These are phyloP conservation scores for Xylaria sp. DNA, from an alignment of 2,329 filamentous ascomycete species.

Conservation along the genomic window DNA sequence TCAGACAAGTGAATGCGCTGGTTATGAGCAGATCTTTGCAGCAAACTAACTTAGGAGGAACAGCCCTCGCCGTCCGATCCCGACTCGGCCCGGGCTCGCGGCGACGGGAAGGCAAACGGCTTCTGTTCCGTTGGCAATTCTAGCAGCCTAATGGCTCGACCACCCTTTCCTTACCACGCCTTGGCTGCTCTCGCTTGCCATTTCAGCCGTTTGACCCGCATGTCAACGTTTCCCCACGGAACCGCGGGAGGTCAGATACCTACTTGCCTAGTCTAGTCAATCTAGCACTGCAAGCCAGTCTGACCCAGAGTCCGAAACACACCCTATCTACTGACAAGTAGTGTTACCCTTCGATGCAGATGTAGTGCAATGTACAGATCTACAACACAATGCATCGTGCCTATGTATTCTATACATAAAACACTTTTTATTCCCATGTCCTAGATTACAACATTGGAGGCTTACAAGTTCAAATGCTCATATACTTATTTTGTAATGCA, in stretches of 20 bases:
- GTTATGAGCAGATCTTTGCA: conserved; percentile 19
- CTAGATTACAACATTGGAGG: too few relatives aligned
- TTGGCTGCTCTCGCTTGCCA: not conserved
- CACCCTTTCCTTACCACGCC: not conserved
- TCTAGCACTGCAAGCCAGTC: not conserved
- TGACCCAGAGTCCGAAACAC: not conserved
- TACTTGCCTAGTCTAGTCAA: too few relatives aligned
- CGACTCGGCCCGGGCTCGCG: not conserved
- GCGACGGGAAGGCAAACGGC: not conserved
- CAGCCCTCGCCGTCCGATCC: conserved; percentile 6
- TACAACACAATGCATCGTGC: not conserved
- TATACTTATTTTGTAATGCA: too few relatives aligned
- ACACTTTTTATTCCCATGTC: not conserved
- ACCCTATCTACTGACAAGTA: not conserved
- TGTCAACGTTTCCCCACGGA: not conserved
- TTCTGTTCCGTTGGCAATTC: not conserved
- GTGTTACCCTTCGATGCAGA: not conserved
- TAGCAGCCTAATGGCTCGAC: not conserved
- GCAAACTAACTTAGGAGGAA: not conserved
- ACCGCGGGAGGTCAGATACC: not conserved
- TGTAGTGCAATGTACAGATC: not conserved
- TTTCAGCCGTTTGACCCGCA: not conserved
- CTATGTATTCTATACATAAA: not conserved
- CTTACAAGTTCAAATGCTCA: too few relatives aligned
- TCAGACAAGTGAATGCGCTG: not conserved